These are phyloP conservation scores for Entophlyctis luteolus DNA, from an alignment of 192 early-diverging fungal genomes.

Conservation along the genomic window DNA sequence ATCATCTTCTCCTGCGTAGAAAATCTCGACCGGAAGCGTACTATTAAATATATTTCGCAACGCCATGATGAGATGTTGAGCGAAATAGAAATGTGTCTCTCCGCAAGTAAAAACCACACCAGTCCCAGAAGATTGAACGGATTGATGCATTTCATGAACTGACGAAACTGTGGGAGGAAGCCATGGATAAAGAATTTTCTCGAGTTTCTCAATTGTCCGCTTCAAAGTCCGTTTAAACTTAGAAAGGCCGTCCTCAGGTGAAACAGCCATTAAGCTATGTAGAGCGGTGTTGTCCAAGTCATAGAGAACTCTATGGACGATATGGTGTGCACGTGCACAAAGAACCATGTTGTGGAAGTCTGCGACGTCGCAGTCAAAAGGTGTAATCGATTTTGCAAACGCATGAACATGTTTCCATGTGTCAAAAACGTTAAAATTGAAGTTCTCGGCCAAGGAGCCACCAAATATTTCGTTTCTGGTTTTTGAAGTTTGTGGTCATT, in stretches of 20 bases:
- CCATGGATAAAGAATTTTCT: neutral
- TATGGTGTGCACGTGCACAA: neutral
- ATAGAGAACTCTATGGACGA: neutral
- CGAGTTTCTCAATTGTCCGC: neutral
- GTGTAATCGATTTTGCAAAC: neutral
- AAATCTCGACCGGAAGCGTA: neutral
- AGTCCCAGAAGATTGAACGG: too few relatives aligned
- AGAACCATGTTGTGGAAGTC: conserved; percentile 2
- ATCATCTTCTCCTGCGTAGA: neutral
- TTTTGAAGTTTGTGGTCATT: too few relatives aligned
- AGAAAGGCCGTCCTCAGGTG: too few relatives aligned
- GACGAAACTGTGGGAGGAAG: neutral
- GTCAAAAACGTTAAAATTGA: neutral
- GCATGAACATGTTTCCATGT: neutral
- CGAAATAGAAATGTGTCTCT: neutral
- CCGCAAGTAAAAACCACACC: conserved; percentile 14
- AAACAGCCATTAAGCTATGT: too few relatives aligned
- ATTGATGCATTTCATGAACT: neutral
- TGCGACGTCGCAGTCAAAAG: neutral
- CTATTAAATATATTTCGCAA: neutral
- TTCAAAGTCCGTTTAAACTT: neutral
- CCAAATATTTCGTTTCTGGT: too few relatives aligned
- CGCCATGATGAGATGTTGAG: neutral
- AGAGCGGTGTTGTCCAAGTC: neutral
- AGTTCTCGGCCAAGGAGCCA: neutral